Percentiles rank a stretch among this genome's conserved stretches.
Conservation (phyloP, 129 eudicot genomes). For the Pseudognaphalium luteoalbum region DNA sequence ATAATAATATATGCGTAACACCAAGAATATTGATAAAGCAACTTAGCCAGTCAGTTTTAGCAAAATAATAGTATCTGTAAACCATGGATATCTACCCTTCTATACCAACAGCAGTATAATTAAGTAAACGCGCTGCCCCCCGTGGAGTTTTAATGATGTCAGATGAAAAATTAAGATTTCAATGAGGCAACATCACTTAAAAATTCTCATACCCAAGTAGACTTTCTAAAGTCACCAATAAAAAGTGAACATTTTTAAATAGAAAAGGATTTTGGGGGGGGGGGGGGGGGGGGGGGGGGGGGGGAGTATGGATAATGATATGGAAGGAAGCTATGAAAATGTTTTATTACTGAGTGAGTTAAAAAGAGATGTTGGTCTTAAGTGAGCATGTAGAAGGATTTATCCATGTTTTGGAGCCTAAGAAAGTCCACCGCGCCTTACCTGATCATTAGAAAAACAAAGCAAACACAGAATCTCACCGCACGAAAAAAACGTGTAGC, state of each 20-base stretch:
- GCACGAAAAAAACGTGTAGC: constrained; percentile 91
- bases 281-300: not conserved
- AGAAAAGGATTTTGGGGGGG: not conserved
- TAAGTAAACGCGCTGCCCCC: not conserved
- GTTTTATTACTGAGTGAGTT: not conserved
- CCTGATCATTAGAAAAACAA: not conserved
- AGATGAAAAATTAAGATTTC: not conserved
- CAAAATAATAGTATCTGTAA: not conserved
- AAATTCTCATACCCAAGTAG: not conserved
- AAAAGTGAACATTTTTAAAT: not conserved
- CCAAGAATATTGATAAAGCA: not conserved
- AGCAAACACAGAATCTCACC: constrained; percentile 44
- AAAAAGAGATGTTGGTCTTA: not conserved
- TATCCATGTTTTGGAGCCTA: constrained; percentile 7
- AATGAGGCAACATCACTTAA: not conserved
- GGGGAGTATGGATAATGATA: not conserved
- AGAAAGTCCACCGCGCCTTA: not conserved
- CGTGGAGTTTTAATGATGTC: too few relatives aligned
- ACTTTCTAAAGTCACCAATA: not conserved
- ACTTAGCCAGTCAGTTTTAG: not conserved
- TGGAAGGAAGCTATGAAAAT: not conserved
- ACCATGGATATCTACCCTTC: too few relatives aligned
- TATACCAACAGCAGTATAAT: not conserved
- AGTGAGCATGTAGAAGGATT: not conserved
- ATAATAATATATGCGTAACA: not conserved